Base-by-base conservation (phyloP, 306 rosid species). In the Pterocarpus santalinus region DNA sequence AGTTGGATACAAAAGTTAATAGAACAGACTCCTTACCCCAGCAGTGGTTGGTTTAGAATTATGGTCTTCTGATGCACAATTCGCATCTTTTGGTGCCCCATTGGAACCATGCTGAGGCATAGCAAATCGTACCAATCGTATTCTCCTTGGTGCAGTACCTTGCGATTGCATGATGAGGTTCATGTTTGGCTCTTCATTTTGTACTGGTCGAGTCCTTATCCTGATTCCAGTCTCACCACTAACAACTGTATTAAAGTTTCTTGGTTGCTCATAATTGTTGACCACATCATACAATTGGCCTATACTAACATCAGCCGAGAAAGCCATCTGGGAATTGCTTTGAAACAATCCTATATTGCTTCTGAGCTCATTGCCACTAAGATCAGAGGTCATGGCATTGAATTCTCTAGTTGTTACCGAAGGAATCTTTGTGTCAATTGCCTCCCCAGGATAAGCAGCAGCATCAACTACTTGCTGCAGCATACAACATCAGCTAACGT, bases 71-170 rank as follows among this genome's bases (percentile, higher is more conserved):
- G 86, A 76, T 14, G 17, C 34, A 64, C 35, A 60, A 34, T 61
- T 80, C 75, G 38, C 38, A 8, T 44, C 81, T 34, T 53, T 49
- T 4, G 66, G 2, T 2, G 51, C 64, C 46, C 67, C 60, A 32
- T 74, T 9, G 43, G 88, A 78, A 65, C 17, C 16, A 69, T 17
- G 58, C 5, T 80, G 44, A 11, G n/a, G 84, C 28, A 9, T 34
- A 34, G 69, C 88, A 35, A 86, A 49, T 33, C 75, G 81, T 65
- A 65, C 88, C 43, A 90, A 65, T 5, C 79, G 87, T 69, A 93
- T 1, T 88, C 98, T 89, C 78, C 94, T 89, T 4, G 81, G 91
- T 7, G 99, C 98, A 53, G 6, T 65, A 71, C 80, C 85, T 71
- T 72, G 90, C 1, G 13, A 44, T 53, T 32, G 86, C 39, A 5